Evolutionary conservation across 2,329 filamentous ascomycete species (phyloP).

Genomic region (Pseudocercospora crystallina): DNA sequence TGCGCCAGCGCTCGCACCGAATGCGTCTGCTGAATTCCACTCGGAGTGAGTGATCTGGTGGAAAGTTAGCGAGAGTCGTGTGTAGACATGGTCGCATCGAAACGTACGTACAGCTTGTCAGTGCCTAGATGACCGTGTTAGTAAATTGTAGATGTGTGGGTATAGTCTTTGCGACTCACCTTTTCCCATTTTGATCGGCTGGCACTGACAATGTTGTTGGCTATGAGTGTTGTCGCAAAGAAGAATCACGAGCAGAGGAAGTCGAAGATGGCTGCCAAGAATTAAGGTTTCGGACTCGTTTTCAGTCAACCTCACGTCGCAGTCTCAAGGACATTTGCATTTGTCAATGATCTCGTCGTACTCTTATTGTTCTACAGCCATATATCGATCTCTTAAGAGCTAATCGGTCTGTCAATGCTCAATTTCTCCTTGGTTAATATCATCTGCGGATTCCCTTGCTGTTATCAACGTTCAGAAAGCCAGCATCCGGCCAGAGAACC

Average conservation of each 20-base stretch:
- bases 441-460: no score
- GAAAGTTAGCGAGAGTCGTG: slow-evolving; percentile 6
- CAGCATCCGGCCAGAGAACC: no score
- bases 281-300: no score
- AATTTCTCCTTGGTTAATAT: no score
- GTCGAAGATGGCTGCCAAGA: no score
- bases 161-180: slow-evolving; percentile 9
- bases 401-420: no score
- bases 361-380: no score
- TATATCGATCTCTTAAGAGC: no score
- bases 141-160: background rate
- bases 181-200: slow-evolving; percentile 19
- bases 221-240: slow-evolving; percentile 11
- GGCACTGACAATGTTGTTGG: background rate
- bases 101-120: slow-evolving; percentile 43
- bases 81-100: slow-evolving; percentile 9
- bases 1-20: slow-evolving; percentile 74
- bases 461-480: no score
- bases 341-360: no score
- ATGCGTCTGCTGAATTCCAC: slow-evolving; percentile 90
- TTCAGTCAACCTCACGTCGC: no score
- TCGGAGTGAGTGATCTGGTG: slow-evolving; percentile 88
- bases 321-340: no score
- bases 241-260: background rate
- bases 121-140: slow-evolving; percentile 31